Percentiles rank a stretch among this genome's conserved stretches.
phyloP scores from a whole-genome alignment of 106 monocot species.

The Phalaenopsis aphrodite region DNA sequence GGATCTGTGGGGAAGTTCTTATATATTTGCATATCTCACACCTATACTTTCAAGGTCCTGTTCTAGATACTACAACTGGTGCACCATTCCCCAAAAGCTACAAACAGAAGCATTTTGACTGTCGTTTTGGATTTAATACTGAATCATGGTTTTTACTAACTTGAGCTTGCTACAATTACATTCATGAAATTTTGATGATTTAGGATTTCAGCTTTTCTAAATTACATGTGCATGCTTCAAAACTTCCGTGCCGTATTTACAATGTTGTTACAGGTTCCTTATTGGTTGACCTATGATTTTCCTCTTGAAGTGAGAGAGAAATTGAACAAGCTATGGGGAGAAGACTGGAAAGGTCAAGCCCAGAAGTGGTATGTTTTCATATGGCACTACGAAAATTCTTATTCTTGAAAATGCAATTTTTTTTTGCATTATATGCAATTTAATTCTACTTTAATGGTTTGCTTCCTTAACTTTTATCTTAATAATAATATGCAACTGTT shows the following conservation, averaged over 20 bases:
- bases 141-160: background rate
- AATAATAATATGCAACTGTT: background rate
- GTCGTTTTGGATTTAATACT: background rate
- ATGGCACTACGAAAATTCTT: background rate
- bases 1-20: background rate
- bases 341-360: conserved; percentile 92
- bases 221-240: background rate
- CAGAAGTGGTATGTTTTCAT: conserved; percentile 74
- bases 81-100: conserved; percentile 3
- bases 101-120: background rate
- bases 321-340: conserved; percentile 67
- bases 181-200: background rate
- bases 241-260: background rate
- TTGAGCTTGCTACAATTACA: background rate
- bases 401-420: background rate
- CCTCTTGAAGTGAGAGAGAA: conserved; percentile 67
- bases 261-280: conserved; percentile 49
- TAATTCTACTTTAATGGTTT: background rate
- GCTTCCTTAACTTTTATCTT: background rate
- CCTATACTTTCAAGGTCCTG: background rate
- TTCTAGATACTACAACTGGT: background rate
- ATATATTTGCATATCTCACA: too few species aligned
- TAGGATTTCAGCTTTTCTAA: background rate
- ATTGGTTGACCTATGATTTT: conserved; percentile 94
- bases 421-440: background rate